phyloP scores from a whole-genome alignment of 2,329 filamentous ascomycete genomes.

The Fusarium chaquense region DNA sequence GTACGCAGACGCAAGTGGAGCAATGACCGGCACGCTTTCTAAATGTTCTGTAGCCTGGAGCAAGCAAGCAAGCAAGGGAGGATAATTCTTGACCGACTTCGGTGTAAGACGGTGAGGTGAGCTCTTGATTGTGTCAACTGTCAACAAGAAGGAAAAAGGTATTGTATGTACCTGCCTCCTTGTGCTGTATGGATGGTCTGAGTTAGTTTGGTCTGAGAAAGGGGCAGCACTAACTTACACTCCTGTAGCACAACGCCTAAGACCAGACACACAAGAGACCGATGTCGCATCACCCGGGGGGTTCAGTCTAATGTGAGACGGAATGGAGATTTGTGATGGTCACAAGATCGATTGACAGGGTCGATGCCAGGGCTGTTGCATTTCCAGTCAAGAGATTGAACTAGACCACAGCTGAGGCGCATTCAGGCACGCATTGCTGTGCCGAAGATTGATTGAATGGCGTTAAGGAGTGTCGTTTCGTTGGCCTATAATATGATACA shows the following conservation, averaged over 20 bases:
- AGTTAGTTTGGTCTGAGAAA: conserved; percentile 18
- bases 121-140: conserved; percentile 6
- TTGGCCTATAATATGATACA: background rate
- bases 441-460: conserved; percentile 34
- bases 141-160: conserved; percentile 3
- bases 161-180: conserved; percentile 7
- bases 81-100: conserved; percentile 41
- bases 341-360: conserved; percentile 47
- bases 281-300: conserved; percentile 45
- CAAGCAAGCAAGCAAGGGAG: background rate
- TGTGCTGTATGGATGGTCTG: conserved; percentile 6
- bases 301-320: conserved; percentile 40
- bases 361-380: conserved; percentile 24
- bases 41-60: background rate
- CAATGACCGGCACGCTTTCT: conserved; percentile 34
- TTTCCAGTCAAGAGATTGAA: conserved; percentile 33
- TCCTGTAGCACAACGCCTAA: background rate
- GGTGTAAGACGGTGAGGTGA: conserved; percentile 45
- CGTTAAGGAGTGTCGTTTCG: background rate
- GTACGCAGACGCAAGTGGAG: conserved; percentile 31
- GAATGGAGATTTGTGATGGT: conserved; percentile 45
- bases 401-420: conserved; percentile 32
- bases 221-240: conserved; percentile 6
- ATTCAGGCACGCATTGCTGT: conserved; percentile 21
- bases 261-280: conserved; percentile 33